Evolutionary conservation across 2,329 filamentous ascomycete species (phyloP), one percentile per base, ranked within the genome.

Genomic region (Leptographium lundbergii): DNA sequence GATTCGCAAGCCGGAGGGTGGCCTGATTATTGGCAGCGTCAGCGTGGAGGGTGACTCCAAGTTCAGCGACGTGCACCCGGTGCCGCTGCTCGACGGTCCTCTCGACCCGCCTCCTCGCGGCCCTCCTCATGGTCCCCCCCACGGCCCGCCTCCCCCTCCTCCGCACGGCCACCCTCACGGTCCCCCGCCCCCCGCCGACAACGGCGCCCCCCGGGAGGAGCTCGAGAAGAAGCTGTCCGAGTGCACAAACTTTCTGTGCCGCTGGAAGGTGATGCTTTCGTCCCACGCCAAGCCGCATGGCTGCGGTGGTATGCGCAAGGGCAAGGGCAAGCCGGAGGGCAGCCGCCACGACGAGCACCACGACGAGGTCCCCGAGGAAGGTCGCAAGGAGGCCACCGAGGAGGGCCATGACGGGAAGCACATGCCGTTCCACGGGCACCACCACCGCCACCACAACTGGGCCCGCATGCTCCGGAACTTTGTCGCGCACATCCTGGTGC

Each of bases 401-500:
- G 36, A 45, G 54, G 47, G 47, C 57, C 64, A 65, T 54, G 54
- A 58, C n/a, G 29, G 22, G 52, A 63, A 63, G 42, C 61, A 61
- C 19, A 62, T 13, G 17, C 64, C 52, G 57, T 22, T 60, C 55
- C 62, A 64, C 58, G 59, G 61, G 32, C 32, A 34, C 54, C 62
- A 48, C 29, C 67, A 64, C 61, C 67, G 63, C 61, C 62, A 70
- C 57, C 68, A 69, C 64, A 68, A 69, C 59, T 78, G 80, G 72
- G 69, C 73, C 57, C 72, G 75, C 61, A 70, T 83, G 29, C 63
- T 83, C 54, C 75, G 76, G 66, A 80, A 80, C 65, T 75, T 87
- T 56, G 75, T 80, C 62, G 74, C 82, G 45, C 81, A 85, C 62
- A 78, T 90, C 52, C 69, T 89, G 54, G 74, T 89, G 47, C 87